Conservation (phyloP, 345 rosid species). For the Brassica juncea region DNA sequence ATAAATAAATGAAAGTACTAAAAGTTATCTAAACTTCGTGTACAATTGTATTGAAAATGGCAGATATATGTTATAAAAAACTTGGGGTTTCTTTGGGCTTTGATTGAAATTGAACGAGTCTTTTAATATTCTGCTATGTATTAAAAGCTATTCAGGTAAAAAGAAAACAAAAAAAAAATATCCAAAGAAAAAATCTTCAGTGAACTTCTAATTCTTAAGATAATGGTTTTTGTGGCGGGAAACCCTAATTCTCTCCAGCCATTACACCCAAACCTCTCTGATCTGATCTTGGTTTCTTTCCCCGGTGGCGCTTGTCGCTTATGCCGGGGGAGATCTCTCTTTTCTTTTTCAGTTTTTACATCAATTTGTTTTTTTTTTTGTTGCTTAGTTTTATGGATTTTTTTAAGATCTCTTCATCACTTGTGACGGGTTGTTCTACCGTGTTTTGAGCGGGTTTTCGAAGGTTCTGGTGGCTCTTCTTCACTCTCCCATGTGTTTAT, state of each 20-base stretch:
- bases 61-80: neutral
- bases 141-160: neutral
- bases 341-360: too few relatives aligned
- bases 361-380: neutral
- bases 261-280: neutral
- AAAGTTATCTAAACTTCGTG: neutral
- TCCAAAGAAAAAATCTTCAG: neutral
- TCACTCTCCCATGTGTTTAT: neutral
- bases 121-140: neutral
- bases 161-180: neutral
- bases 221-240: too few relatives aligned
- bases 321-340: neutral
- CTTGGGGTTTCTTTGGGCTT: neutral
- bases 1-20: neutral
- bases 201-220: too few relatives aligned
- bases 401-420: neutral
- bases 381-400: neutral
- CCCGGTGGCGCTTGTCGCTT: neutral
- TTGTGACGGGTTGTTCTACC: neutral
- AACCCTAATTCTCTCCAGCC: neutral
- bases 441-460: neutral
- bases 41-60: neutral
- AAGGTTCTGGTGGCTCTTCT: neutral
- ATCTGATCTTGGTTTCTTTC: neutral
- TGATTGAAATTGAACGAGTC: neutral